Evolutionary conservation across 2,329 filamentous ascomycete genomes (phyloP), one percentile per base, ranked within the genome.

Genomic region (Cladophialophora exuberans): DNA sequence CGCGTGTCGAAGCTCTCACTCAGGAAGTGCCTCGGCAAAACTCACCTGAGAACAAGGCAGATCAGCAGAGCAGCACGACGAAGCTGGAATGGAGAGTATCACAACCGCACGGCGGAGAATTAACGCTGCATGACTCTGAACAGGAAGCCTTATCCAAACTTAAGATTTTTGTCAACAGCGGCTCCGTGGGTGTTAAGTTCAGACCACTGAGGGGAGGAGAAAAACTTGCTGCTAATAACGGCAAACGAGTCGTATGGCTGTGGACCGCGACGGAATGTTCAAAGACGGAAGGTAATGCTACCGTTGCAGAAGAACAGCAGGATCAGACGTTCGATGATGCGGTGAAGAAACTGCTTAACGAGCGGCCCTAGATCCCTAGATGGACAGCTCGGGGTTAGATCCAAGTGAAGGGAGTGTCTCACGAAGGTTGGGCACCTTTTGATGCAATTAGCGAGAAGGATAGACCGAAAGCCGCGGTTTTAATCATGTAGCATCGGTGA

Each of bases 21-120:
- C 31, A 15, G n/a, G 18, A 42, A 48, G 25, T n/a, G n/a, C n/a
- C n/a, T n/a, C n/a, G n/a, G n/a, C n/a, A n/a, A n/a, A n/a, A n/a
- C n/a, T n/a, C n/a, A n/a, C n/a, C 20, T n/a, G 30, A 18, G 6
- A 17, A 33, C 31, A 38, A 18, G 13, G 13, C 26, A 17, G 30
- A 31, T 13, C 3, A 33, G 26, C 28, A 46, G 11, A 33, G 43
- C 20, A 33, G 42, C 35, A 43, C 15, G 17, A 20, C 10, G 20
- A 18, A 10, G n/a, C n/a, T n/a, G 28, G 6, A 42, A n/a, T 59
- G 56, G 56, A 26, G 7, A 2, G 33, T 61, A 17, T 52, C 55
- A 22, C 52, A 52, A 22, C 58, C 58, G 3, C 52, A 61, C 42
- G 48, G 43, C 30, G 58, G 58, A n/a, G 58, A 61, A 23, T 33